These are phyloP conservation scores for Pythium utonaiense DNA, from an alignment of 352 stramenopile genomes.

Conservation along the genomic window DNA sequence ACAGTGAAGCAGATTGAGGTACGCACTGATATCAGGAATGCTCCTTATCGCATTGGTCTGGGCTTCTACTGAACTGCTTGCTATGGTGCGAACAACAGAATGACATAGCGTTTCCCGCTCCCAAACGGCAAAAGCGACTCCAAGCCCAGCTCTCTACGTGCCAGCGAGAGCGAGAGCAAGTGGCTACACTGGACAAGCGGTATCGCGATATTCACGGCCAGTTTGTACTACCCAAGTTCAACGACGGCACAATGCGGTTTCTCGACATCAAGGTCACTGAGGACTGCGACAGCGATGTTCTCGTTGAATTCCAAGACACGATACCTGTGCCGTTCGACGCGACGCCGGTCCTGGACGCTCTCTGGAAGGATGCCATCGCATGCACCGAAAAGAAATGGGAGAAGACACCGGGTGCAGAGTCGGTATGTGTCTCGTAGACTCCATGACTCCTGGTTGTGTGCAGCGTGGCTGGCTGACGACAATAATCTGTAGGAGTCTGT, in stretches of 20 bases:
- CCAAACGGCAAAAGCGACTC: not conserved
- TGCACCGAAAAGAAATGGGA: not conserved
- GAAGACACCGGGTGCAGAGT: not conserved
- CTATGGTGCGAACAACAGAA: not conserved
- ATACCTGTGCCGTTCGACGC: constrained; percentile 1
- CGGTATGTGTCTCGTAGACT: not conserved
- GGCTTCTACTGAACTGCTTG: no score
- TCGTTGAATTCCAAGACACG: not conserved
- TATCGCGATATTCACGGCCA: not conserved
- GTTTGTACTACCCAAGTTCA: constrained; percentile 4
- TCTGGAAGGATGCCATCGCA: constrained; percentile 1
- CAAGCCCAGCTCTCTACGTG: not conserved
- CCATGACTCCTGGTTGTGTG: no score
- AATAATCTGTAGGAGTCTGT: not conserved
- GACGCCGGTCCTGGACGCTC: not conserved
- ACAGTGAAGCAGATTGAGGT: constrained; percentile 1
- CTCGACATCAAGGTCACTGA: constrained; percentile 1
- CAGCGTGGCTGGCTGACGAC: no score
- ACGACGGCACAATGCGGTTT: constrained; percentile 5
- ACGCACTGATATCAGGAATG: no score
- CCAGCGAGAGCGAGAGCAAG: not conserved
- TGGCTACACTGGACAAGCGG: not conserved
- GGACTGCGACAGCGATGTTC: not conserved
- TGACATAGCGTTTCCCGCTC: not conserved
- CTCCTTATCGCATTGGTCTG: no score